phyloP scores from a whole-genome alignment of 345 rosid species.

The Turnera subulata region DNA sequence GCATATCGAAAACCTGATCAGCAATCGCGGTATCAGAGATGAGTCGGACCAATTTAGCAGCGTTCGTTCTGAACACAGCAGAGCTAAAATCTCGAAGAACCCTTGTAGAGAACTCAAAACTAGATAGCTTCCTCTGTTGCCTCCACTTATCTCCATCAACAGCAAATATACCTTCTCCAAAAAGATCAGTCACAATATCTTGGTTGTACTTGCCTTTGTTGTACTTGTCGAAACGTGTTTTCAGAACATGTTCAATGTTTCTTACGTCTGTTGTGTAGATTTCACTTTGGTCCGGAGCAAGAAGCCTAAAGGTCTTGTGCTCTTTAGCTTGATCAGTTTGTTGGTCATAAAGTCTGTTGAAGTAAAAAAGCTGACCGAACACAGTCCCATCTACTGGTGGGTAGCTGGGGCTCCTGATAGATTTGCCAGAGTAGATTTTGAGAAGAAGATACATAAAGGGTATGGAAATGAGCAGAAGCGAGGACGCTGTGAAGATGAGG shows the following conservation, averaged over 20 bases:
- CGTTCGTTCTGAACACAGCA: slow-evolving; percentile 51
- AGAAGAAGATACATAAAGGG: too few relatives aligned
- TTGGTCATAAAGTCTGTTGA: too few relatives aligned
- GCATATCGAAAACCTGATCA: too few relatives aligned
- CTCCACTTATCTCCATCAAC: slow-evolving; percentile 80
- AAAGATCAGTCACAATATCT: slow-evolving; percentile 34
- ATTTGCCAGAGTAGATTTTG: slow-evolving; percentile 44
- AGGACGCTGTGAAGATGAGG: too few relatives aligned
- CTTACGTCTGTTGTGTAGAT: slow-evolving; percentile 49
- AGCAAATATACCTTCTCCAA: slow-evolving; percentile 66
- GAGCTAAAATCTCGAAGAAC: slow-evolving; percentile 69
- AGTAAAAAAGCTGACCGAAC: slow-evolving; percentile 39
- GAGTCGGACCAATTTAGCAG: slow-evolving; percentile 36
- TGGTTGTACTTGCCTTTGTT: slow-evolving; percentile 37
- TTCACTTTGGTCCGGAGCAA: slow-evolving; percentile 34
- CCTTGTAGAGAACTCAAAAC: slow-evolving; percentile 65
- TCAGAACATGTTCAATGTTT: slow-evolving; percentile 59
- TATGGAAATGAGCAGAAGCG: background rate
- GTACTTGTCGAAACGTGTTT: slow-evolving; percentile 45
- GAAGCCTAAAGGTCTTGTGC: slow-evolving; percentile 50
- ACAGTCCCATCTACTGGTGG: slow-evolving; percentile 54
- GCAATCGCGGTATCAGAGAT: slow-evolving; percentile 27
- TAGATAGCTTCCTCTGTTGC: slow-evolving; percentile 77
- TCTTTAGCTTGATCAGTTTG: slow-evolving; percentile 40
- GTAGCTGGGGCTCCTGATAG: slow-evolving; percentile 35